A percentile compares a stretch with the other conserved stretches of the same genome.
Evolutionary conservation across 164 flowering plant species (phyloP).

Genomic region (Santalum album): DNA sequence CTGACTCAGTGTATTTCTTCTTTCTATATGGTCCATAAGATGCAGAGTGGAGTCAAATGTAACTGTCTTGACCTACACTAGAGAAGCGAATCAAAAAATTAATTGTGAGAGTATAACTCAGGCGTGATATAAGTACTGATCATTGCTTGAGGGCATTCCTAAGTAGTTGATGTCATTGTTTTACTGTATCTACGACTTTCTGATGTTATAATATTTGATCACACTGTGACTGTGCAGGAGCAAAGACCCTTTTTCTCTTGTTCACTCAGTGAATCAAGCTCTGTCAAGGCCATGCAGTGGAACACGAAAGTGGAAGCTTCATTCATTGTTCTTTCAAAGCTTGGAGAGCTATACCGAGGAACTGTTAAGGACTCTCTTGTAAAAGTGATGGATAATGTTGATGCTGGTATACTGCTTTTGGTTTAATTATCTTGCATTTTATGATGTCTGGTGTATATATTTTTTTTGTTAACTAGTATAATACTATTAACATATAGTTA

Average conservation of each 20-base stretch:
- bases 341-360: slow-evolving; percentile 60
- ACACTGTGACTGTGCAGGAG: slow-evolving; percentile 30
- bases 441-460: not conserved
- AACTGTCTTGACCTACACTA: too few relatives aligned
- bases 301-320: slow-evolving; percentile 30
- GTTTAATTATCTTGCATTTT: not conserved
- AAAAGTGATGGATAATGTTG: slow-evolving; percentile 61
- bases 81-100: too few relatives aligned
- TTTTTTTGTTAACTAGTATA: not conserved
- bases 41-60: too few relatives aligned
- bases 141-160: too few relatives aligned
- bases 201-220: slow-evolving; percentile 3
- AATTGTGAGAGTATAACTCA: too few relatives aligned
- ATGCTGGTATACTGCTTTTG: slow-evolving; percentile 52
- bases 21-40: too few relatives aligned
- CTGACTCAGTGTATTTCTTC: too few relatives aligned
- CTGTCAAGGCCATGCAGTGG: slow-evolving; percentile 72
- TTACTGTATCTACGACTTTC: not conserved
- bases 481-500: too few relatives aligned
- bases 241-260: slow-evolving; percentile 41
- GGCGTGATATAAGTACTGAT: too few relatives aligned
- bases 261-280: slow-evolving; percentile 35
- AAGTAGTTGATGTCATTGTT: too few relatives aligned
- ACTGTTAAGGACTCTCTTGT: slow-evolving; percentile 25
- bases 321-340: slow-evolving; percentile 49